Evolutionary conservation across 2,329 filamentous ascomycete genomes (phyloP), one percentile per base, ranked within the genome.

Genomic region (Colletotrichum sp.): DNA sequence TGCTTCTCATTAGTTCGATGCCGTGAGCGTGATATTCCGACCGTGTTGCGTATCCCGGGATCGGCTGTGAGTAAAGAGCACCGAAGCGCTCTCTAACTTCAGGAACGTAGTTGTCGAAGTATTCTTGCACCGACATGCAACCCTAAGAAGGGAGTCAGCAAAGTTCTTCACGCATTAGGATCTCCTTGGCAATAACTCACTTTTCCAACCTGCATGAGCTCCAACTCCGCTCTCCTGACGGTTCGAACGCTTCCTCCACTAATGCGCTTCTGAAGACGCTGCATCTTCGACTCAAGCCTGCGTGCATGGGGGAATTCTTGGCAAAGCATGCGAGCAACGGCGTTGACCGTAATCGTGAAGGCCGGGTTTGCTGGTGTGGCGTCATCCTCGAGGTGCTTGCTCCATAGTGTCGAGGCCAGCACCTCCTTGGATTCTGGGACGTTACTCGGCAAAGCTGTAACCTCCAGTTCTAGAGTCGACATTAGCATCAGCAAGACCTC

Each of bases 191-290:
- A 21, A 26, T 34, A 12, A 63, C 30, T 80, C 79, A 90, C 89
- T 85, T 88, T 90, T 78, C 89, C 90, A 15, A 85, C 85, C 70
- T 88, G 85, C 67, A 91, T 84, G 6, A 91, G 79, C 73, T 90
- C 88, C 21, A 92, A 80, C 80, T 92, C 90, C 2, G 90, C 81
- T 62, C 85, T 86, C 16, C 90, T 86, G 21, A 87, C 82, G 18
- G 86, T 88, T 16, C 78, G 80, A 24, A 88, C 82, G 57, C 79
- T 80, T 10, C 85, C 85, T n/a, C 79, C 80, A 34, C 80, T 80
- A 66, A 88, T 80, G 16, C 82, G 84, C 52, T 83, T 81, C 28
- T 82, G 77, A 7, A 90, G 80, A 5, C 79, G 79, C 36, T 81
- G 76, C 32, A 90, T 80, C 36, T 81, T 81, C 6, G 78, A 74